Conservation (phyloP, 495 filamentous ascomycete genomes). For the Xylaria nigripes region DNA sequence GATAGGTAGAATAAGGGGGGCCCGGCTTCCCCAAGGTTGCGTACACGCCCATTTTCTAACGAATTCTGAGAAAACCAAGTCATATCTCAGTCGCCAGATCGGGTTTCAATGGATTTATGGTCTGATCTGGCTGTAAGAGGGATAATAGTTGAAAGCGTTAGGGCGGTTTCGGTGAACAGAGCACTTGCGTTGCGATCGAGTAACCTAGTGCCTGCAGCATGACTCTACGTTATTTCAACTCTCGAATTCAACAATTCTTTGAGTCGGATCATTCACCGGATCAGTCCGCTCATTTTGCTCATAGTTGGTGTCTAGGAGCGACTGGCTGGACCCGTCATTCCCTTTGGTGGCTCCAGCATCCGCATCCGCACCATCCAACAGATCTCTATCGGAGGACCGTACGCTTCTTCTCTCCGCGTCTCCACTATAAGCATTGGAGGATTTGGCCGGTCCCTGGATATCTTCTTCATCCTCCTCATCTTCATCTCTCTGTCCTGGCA, state of each 20-base stretch:
- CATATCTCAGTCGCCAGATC: no score
- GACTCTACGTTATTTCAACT: constrained; percentile 18
- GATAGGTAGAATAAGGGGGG: no score
- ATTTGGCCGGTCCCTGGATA: constrained; percentile 28
- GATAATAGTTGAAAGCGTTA: no score
- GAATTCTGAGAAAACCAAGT: no score
- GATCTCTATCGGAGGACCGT: constrained; percentile 63
- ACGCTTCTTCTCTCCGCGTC: constrained; percentile 51
- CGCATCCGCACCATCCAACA: constrained; percentile 73
- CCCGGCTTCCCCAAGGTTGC: no score
- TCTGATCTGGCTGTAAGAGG: no score
- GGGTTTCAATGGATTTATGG: no score
- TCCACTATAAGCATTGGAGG: constrained; percentile 19
- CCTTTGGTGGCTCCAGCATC: constrained; percentile 42
- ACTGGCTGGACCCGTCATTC: constrained; percentile 16
- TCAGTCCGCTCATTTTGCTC: constrained; percentile 17
- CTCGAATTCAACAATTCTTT: constrained; percentile 38
- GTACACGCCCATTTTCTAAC: no score
- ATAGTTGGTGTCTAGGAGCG: constrained; percentile 16
- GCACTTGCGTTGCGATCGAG: constrained; percentile 19
- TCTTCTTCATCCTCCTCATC: constrained; percentile 75
- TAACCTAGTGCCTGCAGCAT: constrained; percentile 19
- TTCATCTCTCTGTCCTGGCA: constrained; percentile 52
- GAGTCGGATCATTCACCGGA: constrained; percentile 23
- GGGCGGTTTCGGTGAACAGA: constrained; percentile 1